Evolutionary conservation across 192 early-diverging fungal genomes (phyloP).

Genomic region (Chytriomyces confervae): DNA sequence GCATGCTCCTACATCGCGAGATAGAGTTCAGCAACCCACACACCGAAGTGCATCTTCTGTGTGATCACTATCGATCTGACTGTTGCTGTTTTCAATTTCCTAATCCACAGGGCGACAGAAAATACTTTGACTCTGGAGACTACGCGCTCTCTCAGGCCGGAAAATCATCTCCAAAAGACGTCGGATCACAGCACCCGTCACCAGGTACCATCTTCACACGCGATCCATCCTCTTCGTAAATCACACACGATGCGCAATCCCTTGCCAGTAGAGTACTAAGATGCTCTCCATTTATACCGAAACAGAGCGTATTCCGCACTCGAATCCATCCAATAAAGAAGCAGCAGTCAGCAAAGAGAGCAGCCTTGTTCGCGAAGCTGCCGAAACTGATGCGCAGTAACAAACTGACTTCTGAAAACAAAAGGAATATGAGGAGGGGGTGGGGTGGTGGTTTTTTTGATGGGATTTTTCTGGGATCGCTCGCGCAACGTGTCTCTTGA

Average conservation of each 20-base stretch:
- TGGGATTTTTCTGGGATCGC: too few relatives aligned
- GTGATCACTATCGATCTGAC: slow-evolving; percentile 5
- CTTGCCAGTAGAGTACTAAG: neutral
- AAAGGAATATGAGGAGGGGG: too few relatives aligned
- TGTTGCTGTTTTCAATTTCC: neutral
- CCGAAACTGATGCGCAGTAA: neutral
- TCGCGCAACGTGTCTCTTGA: too few relatives aligned
- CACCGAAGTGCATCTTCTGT: neutral
- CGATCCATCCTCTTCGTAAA: neutral
- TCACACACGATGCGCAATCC: neutral
- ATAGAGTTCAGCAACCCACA: neutral
- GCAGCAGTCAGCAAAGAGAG: slow-evolving; percentile 27
- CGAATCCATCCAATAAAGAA: slow-evolving; percentile 61
- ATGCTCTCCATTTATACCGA: neutral
- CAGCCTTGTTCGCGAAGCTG: slow-evolving; percentile 24
- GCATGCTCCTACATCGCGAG: too few relatives aligned
- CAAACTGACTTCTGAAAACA: too few relatives aligned
- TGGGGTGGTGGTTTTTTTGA: too few relatives aligned
- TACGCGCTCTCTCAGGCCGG: slow-evolving; percentile 97
- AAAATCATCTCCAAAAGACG: slow-evolving; percentile 66
- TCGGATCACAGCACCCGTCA: slow-evolving; percentile 89
- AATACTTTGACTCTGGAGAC: slow-evolving; percentile 99
- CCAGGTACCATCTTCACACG: slow-evolving; percentile 47
- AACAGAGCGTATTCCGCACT: slow-evolving; percentile 87
- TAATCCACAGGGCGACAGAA: slow-evolving; percentile 75